phyloP scores from a whole-genome alignment of 2,329 filamentous ascomycete species.

The Cladosporium cucumerinum region DNA sequence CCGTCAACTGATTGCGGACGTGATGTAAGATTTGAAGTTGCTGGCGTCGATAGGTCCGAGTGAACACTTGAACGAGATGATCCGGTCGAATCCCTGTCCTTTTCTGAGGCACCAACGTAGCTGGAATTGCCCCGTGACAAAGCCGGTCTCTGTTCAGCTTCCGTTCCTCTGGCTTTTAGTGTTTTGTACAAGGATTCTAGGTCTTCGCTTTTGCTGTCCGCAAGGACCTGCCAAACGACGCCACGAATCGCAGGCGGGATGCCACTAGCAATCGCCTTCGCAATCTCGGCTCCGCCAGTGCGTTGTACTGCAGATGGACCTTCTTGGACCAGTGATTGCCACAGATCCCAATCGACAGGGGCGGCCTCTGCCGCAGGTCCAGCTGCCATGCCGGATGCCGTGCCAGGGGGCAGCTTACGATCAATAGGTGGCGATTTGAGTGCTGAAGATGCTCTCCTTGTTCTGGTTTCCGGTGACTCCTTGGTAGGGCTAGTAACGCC shows the following conservation, averaged over 20 bases:
- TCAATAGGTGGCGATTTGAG: conserved; percentile 62
- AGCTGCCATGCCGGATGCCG: conserved; percentile 74
- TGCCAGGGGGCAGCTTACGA: conserved; percentile 73
- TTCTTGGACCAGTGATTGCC: conserved; percentile 94
- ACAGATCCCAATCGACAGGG: conserved; percentile 97
- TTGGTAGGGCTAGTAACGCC: conserved; percentile 20
- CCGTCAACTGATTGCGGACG: conserved; percentile 30
- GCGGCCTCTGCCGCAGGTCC: conserved; percentile 68
- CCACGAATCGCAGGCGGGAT: conserved; percentile 94
- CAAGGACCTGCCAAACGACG: conserved; percentile 98
- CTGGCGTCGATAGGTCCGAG: conserved; percentile 68
- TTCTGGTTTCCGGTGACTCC: conserved; percentile 30
- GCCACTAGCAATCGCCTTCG: conserved; percentile 83
- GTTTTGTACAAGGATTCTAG: conserved; percentile 84
- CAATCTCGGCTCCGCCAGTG: conserved; percentile 85
- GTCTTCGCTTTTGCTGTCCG: conserved; percentile 90
- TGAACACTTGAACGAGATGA: conserved; percentile 84
- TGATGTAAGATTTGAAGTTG: conserved; percentile 45
- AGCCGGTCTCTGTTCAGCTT: conserved; percentile 56
- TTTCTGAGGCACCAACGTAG: conserved; percentile 37
- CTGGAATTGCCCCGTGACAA: conserved; percentile 14
- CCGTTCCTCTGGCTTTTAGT: conserved; percentile 73
- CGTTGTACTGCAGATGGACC: conserved; percentile 83
- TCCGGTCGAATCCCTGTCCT: conserved; percentile 63
- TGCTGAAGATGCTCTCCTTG: conserved; percentile 23